phyloP scores from a whole-genome alignment of 1,284 basidiomycete genomes.

The Cryptococcus sp. region DNA sequence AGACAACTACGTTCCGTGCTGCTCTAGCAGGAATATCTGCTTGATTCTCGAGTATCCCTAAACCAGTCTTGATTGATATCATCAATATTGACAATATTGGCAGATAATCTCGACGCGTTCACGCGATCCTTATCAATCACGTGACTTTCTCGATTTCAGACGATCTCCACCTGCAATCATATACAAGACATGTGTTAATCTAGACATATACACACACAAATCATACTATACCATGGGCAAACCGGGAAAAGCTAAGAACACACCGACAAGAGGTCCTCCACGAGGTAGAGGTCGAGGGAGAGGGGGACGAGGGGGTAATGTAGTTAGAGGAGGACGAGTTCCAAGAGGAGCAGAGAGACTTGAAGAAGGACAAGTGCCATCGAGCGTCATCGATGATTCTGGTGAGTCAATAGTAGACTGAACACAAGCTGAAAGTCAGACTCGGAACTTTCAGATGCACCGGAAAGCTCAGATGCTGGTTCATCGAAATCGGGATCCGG shows the following conservation, averaged over 20 bases:
- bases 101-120: no score
- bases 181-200: not conserved
- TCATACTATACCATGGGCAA: slow-evolving; percentile 28
- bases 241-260: slow-evolving; percentile 33
- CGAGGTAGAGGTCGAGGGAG: slow-evolving; percentile 31
- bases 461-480: not conserved
- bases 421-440: not conserved
- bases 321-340: slow-evolving; percentile 19
- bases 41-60: no score
- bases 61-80: no score
- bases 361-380: not conserved
- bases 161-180: no score
- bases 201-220: no score
- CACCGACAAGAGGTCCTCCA: slow-evolving; percentile 7
- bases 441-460: not conserved
- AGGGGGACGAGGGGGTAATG: slow-evolving; percentile 17
- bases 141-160: no score
- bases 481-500: slow-evolving; percentile 26
- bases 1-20: no score
- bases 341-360: slow-evolving; percentile 16
- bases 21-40: no score
- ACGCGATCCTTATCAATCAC: no score
- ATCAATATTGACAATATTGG: no score
- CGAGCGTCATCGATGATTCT: slow-evolving; percentile 14
- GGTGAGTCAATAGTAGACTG: slow-evolving; percentile 17